A percentile compares a stretch with the other conserved stretches of the same genome.
Conservation (phyloP, 768 basidiomycete genomes). For the Xanthoconium stramineum region DNA sequence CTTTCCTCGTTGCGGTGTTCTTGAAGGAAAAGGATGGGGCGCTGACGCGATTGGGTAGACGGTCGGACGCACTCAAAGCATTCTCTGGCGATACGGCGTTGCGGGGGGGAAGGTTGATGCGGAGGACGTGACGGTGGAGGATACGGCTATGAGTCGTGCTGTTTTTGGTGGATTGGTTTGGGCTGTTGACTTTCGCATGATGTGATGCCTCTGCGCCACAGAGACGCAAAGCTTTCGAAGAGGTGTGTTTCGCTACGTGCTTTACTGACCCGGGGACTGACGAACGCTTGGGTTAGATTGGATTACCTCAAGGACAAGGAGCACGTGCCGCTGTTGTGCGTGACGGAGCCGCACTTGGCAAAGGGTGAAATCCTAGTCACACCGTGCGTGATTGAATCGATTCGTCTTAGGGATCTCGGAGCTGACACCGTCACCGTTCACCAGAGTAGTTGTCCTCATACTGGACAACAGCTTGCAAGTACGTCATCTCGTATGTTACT, state of each 20-base stretch:
- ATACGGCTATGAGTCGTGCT: constrained; percentile 59
- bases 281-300: constrained; percentile 52
- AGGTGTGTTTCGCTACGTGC: constrained; percentile 44
- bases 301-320: constrained; percentile 68
- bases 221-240: constrained; percentile 89
- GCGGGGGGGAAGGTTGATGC: constrained; percentile 78
- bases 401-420: neutral
- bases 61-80: constrained; percentile 65
- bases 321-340: constrained; percentile 72
- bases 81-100: constrained; percentile 89
- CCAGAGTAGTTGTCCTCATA: constrained; percentile 81
- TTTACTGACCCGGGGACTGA: neutral
- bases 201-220: constrained; percentile 30
- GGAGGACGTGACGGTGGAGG: constrained; percentile 65
- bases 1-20: neutral
- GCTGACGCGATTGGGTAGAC: constrained; percentile 41
- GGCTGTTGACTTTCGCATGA: neutral
- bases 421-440: neutral
- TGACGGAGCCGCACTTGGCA: constrained; percentile 77
- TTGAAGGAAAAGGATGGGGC: neutral
- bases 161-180: neutral
- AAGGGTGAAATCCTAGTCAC: constrained; percentile 73
- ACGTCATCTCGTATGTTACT: neutral
- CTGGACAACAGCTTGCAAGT: constrained; percentile 75
- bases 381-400: constrained; percentile 62